Percentiles rank a stretch among this genome's conserved stretches.
Evolutionary conservation across 768 basidiomycete species (phyloP).

Genomic region (Lactarius hengduanensis): DNA sequence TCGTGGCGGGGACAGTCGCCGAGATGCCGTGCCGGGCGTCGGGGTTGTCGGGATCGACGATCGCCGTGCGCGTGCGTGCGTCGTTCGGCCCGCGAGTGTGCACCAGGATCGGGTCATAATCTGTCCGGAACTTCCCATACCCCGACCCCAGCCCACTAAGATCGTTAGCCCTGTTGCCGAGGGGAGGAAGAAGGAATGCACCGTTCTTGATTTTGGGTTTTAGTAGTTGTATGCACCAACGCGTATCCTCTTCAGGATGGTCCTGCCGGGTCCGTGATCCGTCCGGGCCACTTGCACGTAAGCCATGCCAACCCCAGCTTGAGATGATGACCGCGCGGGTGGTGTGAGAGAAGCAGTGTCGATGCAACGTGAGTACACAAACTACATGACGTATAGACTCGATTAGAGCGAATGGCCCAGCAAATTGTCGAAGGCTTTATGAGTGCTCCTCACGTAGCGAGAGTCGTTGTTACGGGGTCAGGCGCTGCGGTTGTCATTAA

Average conservation of each 20-base stretch:
- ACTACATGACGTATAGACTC: constrained; percentile 82
- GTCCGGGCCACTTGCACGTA: constrained; percentile 88
- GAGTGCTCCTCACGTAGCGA: constrained; percentile 71
- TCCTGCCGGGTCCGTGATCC: too few relatives aligned
- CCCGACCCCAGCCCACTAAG: constrained; percentile 27
- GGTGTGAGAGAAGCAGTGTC: constrained; percentile 88
- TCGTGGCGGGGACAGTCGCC: constrained; percentile 63
- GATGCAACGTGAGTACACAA: constrained; percentile 82
- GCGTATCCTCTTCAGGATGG: too few relatives aligned
- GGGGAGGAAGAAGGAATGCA: constrained; percentile 27
- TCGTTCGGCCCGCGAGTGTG: constrained; percentile 40
- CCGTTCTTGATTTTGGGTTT: constrained; percentile 78
- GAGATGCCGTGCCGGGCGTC: constrained; percentile 72
- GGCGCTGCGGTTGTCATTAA: constrained; percentile 82
- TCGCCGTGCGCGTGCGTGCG: constrained; percentile 51
- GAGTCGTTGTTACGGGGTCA: constrained; percentile 67
- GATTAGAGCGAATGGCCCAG: constrained; percentile 95
- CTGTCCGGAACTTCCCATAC: constrained; percentile 85
- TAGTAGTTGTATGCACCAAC: constrained; percentile 82
- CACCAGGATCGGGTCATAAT: constrained; percentile 87
- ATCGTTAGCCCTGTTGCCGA: too few relatives aligned
- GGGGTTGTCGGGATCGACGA: constrained; percentile 86
- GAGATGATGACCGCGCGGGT: constrained; percentile 88
- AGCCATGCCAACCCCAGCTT: constrained; percentile 96
- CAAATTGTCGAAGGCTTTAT: constrained; percentile 72